Base-by-base conservation (phyloP, 768 basidiomycete genomes). In the Lactarius quietus region DNA sequence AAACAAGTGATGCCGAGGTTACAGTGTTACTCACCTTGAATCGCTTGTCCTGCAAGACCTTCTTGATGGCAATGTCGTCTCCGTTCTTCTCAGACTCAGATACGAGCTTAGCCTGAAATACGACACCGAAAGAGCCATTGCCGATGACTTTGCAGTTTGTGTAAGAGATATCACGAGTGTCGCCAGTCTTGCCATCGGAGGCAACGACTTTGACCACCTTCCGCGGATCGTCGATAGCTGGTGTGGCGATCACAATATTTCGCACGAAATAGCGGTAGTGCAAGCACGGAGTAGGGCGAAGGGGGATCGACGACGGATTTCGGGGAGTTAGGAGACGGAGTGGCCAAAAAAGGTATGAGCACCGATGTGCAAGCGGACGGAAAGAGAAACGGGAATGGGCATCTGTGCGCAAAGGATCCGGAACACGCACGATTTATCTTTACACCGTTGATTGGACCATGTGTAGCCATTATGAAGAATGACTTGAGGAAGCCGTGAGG, bases 1-100 rank as follows among this genome's bases (percentile, higher is more conserved):
- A 60, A 62, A 36, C 56, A 45, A 26, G 57, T 29, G 43, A 48
- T 14, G 28, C 12, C 3, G 23, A 33, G 15, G 26, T 29, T 29
- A 17, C 59, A 72, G 68, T 45, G 38, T 29, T n/a, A 79, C 84
- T 68, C 67, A 95, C 96, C 93, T 99, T 99, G 90, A 99, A 99
- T 71, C 97, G 87, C 84, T 99, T 99, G 81, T 99, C 97, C 83
- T 99, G 97, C 68, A 99, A 79, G 58, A 99, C 97, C 83, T 98
- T 98, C 92, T 99, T 99, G 85, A 99, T 99, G 57, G 97, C 97
- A 74, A 99, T 97, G 71, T 98, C 94, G 64, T 90, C 90, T 23
- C 80, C 80, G 38, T 84, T 85, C 73, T 84, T 85, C 73, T 86
- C 84, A 52, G 82, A 78, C 9, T 82, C 82, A 17, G 82, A 81